Conservation (phyloP, 257 asterid species). For the Solanum etuberosum region DNA sequence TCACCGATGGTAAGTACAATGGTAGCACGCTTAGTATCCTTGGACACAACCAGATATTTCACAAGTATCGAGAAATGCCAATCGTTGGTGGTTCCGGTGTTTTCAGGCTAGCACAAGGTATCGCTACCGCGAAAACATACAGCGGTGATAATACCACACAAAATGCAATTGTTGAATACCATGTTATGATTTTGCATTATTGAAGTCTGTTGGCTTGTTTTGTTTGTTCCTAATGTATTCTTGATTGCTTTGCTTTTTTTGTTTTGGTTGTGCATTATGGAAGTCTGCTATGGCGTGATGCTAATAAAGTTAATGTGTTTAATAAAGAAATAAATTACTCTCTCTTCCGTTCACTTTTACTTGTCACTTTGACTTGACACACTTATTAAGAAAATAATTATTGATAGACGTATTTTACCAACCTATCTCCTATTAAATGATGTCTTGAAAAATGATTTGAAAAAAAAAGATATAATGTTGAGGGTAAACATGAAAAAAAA, state of each 20-base stretch:
- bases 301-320: not conserved
- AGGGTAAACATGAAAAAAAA: too few species aligned
- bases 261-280: not conserved
- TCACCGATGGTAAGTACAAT: not conserved
- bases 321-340: not conserved
- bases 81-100: not conserved
- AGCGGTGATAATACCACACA: not conserved
- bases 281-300: not conserved
- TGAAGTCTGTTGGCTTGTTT: not conserved
- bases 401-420: too few species aligned
- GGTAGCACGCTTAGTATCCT: not conserved
- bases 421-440: not conserved
- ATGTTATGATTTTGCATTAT: not conserved
- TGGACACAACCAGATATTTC: not conserved
- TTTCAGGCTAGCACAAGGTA: not conserved
- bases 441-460: not conserved
- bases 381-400: too few species aligned
- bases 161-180: not conserved
- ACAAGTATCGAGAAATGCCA: not conserved
- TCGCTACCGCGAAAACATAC: not conserved
- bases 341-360: too few species aligned
- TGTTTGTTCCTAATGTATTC: not conserved
- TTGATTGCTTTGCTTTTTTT: not conserved
- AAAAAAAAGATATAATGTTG: too few species aligned
- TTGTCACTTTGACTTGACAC: not conserved